These are phyloP conservation scores for Calonectria crousiana DNA, from an alignment of 2,329 filamentous ascomycete genomes.

Conservation along the genomic window DNA sequence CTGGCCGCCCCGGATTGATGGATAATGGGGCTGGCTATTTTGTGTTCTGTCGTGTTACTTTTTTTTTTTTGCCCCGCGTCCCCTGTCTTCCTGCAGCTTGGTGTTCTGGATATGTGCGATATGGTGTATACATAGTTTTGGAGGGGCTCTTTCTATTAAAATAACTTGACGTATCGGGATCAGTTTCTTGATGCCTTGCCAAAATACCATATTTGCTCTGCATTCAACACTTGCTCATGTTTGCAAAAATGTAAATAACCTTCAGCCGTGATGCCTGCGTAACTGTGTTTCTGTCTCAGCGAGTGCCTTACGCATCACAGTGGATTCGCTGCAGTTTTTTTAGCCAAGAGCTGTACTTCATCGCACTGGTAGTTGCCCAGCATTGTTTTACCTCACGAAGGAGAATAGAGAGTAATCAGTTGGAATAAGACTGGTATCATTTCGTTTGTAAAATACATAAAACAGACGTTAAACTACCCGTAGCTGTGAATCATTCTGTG, in stretches of 20 bases:
- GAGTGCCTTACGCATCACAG: neutral
- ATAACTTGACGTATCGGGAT: constrained; percentile 7
- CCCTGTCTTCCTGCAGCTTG: constrained; percentile 42
- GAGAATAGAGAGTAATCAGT: no score
- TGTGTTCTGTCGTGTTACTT: constrained; percentile 20
- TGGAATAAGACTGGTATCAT: constrained; percentile 30
- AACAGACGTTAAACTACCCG: constrained; percentile 6
- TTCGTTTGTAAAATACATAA: constrained; percentile 25
- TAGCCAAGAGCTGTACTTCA: neutral
- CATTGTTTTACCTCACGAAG: neutral
- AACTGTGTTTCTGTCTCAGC: neutral
- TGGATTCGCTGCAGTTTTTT: neutral
- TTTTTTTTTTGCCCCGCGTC: constrained; percentile 25
- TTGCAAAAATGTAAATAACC: neutral
- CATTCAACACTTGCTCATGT: neutral
- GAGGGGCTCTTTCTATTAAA: constrained; percentile 25
- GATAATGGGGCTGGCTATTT: constrained; percentile 19
- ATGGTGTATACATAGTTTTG: constrained; percentile 34
- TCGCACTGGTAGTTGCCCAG: neutral
- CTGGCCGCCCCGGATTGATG: constrained; percentile 31
- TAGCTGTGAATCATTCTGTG: constrained; percentile 24
- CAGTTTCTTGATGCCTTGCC: neutral
- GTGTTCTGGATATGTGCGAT: constrained; percentile 53
- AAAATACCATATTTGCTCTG: neutral
- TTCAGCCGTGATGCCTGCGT: neutral